A percentile compares a stretch with the other conserved stretches of the same genome.
These are phyloP conservation scores for Chrysoporthe deuterocubensis DNA, from an alignment of 2,329 filamentous ascomycete species.

Conservation along the genomic window DNA sequence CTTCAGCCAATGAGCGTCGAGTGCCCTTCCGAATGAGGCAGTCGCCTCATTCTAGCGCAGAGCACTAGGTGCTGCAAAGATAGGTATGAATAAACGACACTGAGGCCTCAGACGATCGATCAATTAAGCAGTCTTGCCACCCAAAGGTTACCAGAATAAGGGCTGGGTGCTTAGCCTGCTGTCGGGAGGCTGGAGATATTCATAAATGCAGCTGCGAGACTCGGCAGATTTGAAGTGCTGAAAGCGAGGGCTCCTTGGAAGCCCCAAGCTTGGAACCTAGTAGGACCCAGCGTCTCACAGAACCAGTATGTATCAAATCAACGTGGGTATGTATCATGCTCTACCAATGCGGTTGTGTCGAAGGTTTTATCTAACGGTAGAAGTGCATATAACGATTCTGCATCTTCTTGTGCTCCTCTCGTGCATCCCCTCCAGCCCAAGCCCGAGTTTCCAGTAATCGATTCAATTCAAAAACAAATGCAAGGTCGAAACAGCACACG, in stretches of 20 bases:
- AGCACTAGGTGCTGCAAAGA: no score
- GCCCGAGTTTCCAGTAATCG: slow-evolving; percentile 11
- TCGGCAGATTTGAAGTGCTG: no score
- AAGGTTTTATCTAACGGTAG: slow-evolving; percentile 3
- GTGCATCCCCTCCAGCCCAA: background rate
- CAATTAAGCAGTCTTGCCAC: no score
- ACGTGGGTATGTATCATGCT: slow-evolving; percentile 5
- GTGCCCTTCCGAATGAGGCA: background rate
- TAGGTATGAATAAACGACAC: no score
- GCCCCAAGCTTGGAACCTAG: background rate
- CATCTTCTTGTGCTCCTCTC: background rate
- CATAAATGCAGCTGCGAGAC: no score
- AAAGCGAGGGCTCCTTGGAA: no score
- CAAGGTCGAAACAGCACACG: slow-evolving; percentile 14
- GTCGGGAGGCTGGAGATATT: no score
- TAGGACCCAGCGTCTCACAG: background rate
- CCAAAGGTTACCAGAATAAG: no score
- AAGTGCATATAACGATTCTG: background rate
- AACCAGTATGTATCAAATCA: background rate
- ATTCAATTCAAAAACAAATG: slow-evolving; percentile 24
- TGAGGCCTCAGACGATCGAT: no score
- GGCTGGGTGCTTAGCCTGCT: no score
- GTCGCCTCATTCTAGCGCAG: background rate
- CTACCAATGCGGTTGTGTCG: slow-evolving; percentile 1
- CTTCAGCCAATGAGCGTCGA: background rate